Evolutionary conservation across 805 yeast species (phyloP).

Genomic region (Wickerhamomyces kurtzmanii): DNA sequence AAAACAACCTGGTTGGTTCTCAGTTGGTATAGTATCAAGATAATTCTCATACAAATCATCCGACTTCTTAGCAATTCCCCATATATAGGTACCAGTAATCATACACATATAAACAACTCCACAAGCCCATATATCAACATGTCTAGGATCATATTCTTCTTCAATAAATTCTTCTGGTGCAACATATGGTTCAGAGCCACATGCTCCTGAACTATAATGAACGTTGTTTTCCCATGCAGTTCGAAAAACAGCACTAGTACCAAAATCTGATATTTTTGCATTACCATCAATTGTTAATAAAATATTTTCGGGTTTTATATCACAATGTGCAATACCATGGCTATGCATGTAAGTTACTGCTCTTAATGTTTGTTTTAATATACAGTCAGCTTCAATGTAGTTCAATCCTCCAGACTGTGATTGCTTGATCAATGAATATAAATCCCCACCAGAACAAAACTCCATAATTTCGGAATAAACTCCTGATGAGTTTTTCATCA

Average conservation of each 20-base stretch:
- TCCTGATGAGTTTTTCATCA: constrained; percentile 66
- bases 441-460: constrained; percentile 83
- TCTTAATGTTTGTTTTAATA: constrained; percentile 73
- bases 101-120: constrained; percentile 72
- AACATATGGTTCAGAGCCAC: constrained; percentile 87
- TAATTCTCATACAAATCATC: constrained; percentile 37
- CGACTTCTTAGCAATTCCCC: constrained; percentile 67
- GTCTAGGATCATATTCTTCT: constrained; percentile 59
- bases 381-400: constrained; percentile 74
- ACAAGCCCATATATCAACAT: constrained; percentile 83
- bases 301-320: constrained; percentile 82
- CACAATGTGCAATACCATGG: constrained; percentile 92
- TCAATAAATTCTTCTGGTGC: constrained; percentile 79
- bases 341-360: constrained; percentile 82
- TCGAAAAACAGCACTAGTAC: constrained; percentile 83
- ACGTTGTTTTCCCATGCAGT: constrained; percentile 82
- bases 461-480: constrained; percentile 90
- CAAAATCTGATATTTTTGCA: constrained; percentile 75
- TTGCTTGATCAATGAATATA: constrained; percentile 48
- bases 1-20: constrained; percentile 30
- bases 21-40: constrained; percentile 32
- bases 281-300: constrained; percentile 58
- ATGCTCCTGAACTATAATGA: constrained; percentile 60
- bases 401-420: constrained; percentile 43
- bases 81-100: constrained; percentile 83